A percentile compares a stretch with the other conserved stretches of the same genome.
Evolutionary conservation across 495 filamentous ascomycete genomes (phyloP).

Genomic region (Ascodesmis nigricans): DNA sequence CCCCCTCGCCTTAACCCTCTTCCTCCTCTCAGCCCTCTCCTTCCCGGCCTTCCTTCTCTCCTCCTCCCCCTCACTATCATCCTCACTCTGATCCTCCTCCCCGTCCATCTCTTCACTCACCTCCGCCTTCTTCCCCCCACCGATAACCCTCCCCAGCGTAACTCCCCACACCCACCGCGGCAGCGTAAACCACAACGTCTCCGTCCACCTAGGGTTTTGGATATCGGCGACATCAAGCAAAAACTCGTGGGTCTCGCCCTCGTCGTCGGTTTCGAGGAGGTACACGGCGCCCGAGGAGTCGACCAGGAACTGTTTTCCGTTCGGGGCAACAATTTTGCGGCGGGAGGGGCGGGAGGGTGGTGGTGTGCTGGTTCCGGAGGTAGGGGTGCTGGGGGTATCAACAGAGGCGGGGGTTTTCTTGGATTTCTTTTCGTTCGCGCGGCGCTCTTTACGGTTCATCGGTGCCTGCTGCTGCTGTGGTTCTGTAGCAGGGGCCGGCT

Average conservation of each 20-base stretch:
- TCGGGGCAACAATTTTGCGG: conserved; percentile 71
- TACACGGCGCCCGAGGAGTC: conserved; percentile 82
- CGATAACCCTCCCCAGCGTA: conserved; percentile 30
- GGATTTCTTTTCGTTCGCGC: conserved; percentile 38
- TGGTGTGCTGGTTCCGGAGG: conserved; percentile 29
- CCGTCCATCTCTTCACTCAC: conserved; percentile 16
- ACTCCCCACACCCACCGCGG: conserved; percentile 42
- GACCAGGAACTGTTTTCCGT: conserved; percentile 84
- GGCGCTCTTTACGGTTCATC: conserved; percentile 70
- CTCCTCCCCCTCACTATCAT: conserved; percentile 12
- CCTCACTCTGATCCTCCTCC: conserved; percentile 17
- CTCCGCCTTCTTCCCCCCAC: conserved; percentile 21
- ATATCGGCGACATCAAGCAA: conserved; percentile 59
- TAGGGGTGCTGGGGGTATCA: conserved; percentile 27
- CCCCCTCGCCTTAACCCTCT: conserved; percentile 12
- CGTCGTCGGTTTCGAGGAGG: conserved; percentile 69
- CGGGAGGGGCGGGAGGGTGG: conserved; percentile 40
- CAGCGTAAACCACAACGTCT: conserved; percentile 48
- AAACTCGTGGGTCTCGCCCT: conserved; percentile 61
- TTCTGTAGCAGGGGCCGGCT: too few relatives aligned
- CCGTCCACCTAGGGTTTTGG: conserved; percentile 38
- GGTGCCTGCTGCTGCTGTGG: conserved; percentile 28
- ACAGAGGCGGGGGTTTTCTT: conserved; percentile 19
- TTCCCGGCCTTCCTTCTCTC: conserved; percentile 16
- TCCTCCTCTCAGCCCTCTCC: conserved; percentile 14